A percentile compares a stretch with the other conserved stretches of the same genome.
phyloP scores from a whole-genome alignment of 2,329 filamentous ascomycete genomes.

The Fusarium sarcochroum region DNA sequence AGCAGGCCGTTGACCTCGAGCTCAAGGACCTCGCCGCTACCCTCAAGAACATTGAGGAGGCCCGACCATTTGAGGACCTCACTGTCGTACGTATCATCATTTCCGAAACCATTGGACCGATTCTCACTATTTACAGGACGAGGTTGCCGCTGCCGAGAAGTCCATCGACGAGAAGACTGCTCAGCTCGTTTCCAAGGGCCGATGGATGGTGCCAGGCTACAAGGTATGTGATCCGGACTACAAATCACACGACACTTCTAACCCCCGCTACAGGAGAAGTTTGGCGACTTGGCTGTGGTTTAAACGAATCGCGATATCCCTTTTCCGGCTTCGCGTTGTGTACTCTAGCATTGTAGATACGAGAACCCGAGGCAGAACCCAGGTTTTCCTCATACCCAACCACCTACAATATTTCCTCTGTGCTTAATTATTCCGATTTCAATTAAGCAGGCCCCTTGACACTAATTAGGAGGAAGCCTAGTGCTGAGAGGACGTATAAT shows the following conservation, averaged over 20 bases:
- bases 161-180: constrained; percentile 98
- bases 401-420: constrained; percentile 45
- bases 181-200: constrained; percentile 95
- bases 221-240: constrained; percentile 75
- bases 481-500: not conserved
- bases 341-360: constrained; percentile 81
- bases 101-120: constrained; percentile 24
- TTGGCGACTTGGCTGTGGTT: constrained; percentile 94
- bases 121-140: constrained; percentile 74
- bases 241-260: constrained; percentile 54
- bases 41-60: constrained; percentile 96
- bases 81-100: constrained; percentile 83
- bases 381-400: constrained; percentile 53
- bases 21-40: constrained; percentile 95
- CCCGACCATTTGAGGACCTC: constrained; percentile 95
- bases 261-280: constrained; percentile 85
- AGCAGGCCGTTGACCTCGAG: constrained; percentile 95
- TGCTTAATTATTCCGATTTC: constrained; percentile 33
- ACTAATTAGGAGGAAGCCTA: not conserved
- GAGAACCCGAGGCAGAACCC: constrained; percentile 56
- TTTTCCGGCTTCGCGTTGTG: constrained; percentile 67
- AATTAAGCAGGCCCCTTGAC: constrained; percentile 1
- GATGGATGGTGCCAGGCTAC: constrained; percentile 98
- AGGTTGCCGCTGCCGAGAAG: constrained; percentile 92
- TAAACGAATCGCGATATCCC: constrained; percentile 69